Base-by-base conservation (phyloP, 2,329 filamentous ascomycete genomes). In the Microthyrium microscopicum region DNA sequence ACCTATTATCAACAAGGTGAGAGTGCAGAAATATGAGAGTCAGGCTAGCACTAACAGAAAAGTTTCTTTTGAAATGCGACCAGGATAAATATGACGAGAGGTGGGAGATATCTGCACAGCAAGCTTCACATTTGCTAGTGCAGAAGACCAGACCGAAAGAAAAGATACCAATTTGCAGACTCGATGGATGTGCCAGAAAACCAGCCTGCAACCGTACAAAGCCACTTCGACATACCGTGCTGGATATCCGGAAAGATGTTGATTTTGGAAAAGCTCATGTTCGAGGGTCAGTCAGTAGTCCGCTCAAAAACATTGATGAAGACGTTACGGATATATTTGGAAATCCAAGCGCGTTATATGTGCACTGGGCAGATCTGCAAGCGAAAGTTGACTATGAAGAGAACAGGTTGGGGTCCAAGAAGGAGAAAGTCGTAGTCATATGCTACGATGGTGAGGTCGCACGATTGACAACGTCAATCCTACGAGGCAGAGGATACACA, bases 31-130 rank as follows among this genome's bases (percentile, higher is more conserved):
- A 72, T 39, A 60, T 72, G 31, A 52, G 58, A 15, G 64, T 67
- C 40, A 71, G 72, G 42, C 72, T 71, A 42, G 53, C 62, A 16
- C 70, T 55, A 2, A 40, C 54, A 1, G 50, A 53, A 3, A 48
- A 61, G 31, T 71, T 71, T 45, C 62, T 57, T 3, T 47, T 58
- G 0, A 66, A 71, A 26, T 50, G 51, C 11, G 65, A 66, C 39
- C 39, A 66, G 62, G 51, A 55, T 19, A 61, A 60, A 7, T 70
- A 70, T 38, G 66, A 70, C 35, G 62, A 67, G 41, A 55, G 56
- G 21, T 70, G 67, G 66, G 66, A 70, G 44, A 54, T 55, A 4
- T 49, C 53, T 3, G 56, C 60, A 1, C 19, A 29, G 18, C 25
- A 28, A 35, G 20, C 33, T 7, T 21, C 17, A 15, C 26, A 9